phyloP scores from a whole-genome alignment of 768 basidiomycete genomes.

The Obba rivulosa region DNA sequence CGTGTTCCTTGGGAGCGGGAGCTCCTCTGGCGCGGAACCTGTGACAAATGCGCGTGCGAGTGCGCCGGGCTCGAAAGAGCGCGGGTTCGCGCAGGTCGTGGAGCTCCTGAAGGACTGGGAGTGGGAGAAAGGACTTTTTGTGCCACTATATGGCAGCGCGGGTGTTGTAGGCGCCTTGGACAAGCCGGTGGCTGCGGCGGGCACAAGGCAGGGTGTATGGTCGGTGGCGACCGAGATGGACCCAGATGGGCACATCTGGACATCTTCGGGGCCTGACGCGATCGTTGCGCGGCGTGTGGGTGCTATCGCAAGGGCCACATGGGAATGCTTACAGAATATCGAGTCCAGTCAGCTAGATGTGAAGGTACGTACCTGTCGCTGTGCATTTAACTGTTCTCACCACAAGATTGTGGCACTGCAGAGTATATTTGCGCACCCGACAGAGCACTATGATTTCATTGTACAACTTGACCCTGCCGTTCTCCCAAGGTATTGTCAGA shows the following conservation, averaged over 20 bases:
- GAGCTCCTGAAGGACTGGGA: constrained; percentile 77
- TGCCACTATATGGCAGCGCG: constrained; percentile 62
- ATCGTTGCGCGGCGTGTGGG: constrained; percentile 71
- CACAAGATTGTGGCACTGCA: background rate
- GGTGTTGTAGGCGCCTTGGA: constrained; percentile 12
- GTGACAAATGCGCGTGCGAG: constrained; percentile 34
- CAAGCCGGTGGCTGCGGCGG: constrained; percentile 23
- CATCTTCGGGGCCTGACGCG: constrained; percentile 53
- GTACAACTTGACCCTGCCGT: constrained; percentile 62
- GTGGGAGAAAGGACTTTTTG: constrained; percentile 69
- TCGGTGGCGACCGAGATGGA: constrained; percentile 76
- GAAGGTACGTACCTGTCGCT: constrained; percentile 39
- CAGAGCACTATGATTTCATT: constrained; percentile 80
- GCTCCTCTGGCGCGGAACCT: constrained; percentile 20
- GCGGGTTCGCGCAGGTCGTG: constrained; percentile 73
- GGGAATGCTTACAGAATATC: constrained; percentile 48
- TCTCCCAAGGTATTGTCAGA: constrained; percentile 73
- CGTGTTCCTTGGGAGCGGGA: constrained; percentile 60
- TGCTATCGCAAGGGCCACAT: constrained; percentile 72
- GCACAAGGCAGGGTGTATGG: constrained; percentile 57
- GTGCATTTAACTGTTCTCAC: constrained; percentile 1
- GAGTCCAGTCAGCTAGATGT: constrained; percentile 50
- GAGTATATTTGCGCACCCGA: constrained; percentile 86
- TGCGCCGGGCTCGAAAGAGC: constrained; percentile 71
- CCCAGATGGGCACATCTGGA: constrained; percentile 72